phyloP scores from a whole-genome alignment of 176 grass and related monocot genomes.

The Oryza longistaminata region DNA sequence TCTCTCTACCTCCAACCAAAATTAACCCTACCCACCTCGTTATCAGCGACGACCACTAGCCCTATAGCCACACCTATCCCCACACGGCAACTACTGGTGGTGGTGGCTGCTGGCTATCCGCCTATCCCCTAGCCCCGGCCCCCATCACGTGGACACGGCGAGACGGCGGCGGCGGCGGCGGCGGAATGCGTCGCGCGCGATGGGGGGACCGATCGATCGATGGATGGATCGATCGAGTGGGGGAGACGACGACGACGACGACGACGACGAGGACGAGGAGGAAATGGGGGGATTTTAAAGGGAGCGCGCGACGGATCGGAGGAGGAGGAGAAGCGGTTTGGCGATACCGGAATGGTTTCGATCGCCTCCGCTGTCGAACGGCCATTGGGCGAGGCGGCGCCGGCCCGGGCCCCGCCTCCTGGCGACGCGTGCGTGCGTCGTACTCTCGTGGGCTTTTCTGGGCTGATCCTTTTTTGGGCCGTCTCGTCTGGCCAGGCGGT shows the following conservation, averaged over 20 bases:
- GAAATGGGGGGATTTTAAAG: conserved; percentile 34
- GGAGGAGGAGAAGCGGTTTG: conserved; percentile 7
- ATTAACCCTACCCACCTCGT: background rate
- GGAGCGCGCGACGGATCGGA: conserved; percentile 24
- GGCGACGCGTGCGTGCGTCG: background rate
- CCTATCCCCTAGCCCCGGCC: no score
- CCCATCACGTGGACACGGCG: background rate
- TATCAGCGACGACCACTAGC: background rate
- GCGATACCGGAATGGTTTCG: conserved; percentile 34
- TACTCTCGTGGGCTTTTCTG: no score
- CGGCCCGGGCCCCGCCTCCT: background rate
- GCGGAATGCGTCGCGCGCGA: background rate
- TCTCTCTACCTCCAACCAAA: background rate
- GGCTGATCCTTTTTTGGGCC: background rate
- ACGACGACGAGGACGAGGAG: background rate
- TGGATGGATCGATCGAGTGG: background rate
- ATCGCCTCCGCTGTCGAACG: conserved; percentile 30
- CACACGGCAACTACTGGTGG: background rate
- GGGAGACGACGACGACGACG: background rate
- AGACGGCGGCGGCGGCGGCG: background rate
- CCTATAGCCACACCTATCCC: background rate
- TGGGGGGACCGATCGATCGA: background rate
- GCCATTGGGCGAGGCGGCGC: conserved; percentile 14
- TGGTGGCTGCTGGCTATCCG: no score
- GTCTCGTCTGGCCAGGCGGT: background rate